Conservation (phyloP, 495 filamentous ascomycete genomes). For the Annulohypoxylon moriforme region DNA sequence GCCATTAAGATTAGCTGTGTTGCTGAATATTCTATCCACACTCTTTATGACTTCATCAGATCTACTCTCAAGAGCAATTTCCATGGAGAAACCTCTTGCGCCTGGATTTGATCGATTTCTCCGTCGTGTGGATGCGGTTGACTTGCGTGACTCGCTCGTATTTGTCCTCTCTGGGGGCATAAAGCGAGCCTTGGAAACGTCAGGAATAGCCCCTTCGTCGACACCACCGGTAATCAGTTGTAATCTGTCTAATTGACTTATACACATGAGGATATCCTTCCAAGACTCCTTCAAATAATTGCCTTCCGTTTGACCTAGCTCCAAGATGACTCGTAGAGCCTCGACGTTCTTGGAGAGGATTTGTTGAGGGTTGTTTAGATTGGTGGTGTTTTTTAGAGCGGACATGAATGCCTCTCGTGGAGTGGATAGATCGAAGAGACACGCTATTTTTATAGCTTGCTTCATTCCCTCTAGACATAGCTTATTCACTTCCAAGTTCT, state of each 20-base stretch:
- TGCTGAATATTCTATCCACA: conserved; percentile 95
- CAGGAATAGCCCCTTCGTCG: conserved; percentile 89
- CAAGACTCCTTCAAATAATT: conserved; percentile 90
- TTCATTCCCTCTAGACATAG: conserved; percentile 96
- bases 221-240: conserved; percentile 95
- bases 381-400: conserved; percentile 91
- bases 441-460: conserved; percentile 89
- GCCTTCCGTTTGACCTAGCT: conserved; percentile 91
- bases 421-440: conserved; percentile 90
- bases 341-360: conserved; percentile 98
- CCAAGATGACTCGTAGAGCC: conserved; percentile 87
- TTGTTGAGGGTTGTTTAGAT: conserved; percentile 92
- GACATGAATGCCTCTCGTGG: conserved; percentile 94
- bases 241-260: conserved; percentile 94
- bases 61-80: conserved; percentile 90
- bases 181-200: conserved; percentile 87
- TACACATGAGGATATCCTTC: conserved; percentile 94
- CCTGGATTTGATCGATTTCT: conserved; percentile 73
- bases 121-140: conserved; percentile 71
- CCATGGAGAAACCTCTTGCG: conserved; percentile 76
- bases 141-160: conserved; percentile 68
- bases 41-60: conserved; percentile 92
- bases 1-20: conserved; percentile 90
- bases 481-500: conserved; percentile 89
- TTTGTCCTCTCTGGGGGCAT: conserved; percentile 64